These are phyloP conservation scores for Neofusicoccum cordaticola DNA, from an alignment of 2,329 filamentous ascomycete species.

Conservation along the genomic window DNA sequence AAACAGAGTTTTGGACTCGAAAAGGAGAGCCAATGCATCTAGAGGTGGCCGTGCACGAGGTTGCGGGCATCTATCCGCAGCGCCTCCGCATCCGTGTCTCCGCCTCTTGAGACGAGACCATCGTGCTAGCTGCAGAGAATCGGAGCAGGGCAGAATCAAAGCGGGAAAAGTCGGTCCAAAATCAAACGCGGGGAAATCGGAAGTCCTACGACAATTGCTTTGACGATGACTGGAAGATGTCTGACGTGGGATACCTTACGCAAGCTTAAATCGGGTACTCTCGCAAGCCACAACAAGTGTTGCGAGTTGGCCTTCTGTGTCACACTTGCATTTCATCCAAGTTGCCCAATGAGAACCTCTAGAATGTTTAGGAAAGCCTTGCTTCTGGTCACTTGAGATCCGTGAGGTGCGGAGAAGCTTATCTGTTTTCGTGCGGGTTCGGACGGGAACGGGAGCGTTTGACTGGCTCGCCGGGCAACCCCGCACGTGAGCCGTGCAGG, in stretches of 20 bases:
- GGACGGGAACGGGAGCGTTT: constrained; percentile 4
- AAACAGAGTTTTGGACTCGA: no score
- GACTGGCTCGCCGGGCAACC: constrained; percentile 1
- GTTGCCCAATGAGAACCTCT: not conserved
- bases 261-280: constrained; percentile 6
- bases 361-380: not conserved
- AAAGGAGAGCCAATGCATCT: no score
- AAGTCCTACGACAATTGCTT: not conserved
- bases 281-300: not conserved
- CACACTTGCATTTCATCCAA: not conserved
- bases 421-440: constrained; percentile 6
- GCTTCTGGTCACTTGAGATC: not conserved
- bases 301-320: not conserved
- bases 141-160: not conserved
- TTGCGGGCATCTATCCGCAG: not conserved
- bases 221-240: not conserved
- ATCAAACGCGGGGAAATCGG: not conserved
- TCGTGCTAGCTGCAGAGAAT: not conserved
- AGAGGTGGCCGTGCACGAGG: no score
- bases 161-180: not conserved
- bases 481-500: not conserved
- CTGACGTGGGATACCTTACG: constrained; percentile 1
- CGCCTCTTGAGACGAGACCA: not conserved
- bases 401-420: not conserved
- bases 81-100: not conserved